Evolutionary conservation across 768 basidiomycete genomes (phyloP), one percentile per base, ranked within the genome.

Genomic region (Candolleomyces efflorescens): DNA sequence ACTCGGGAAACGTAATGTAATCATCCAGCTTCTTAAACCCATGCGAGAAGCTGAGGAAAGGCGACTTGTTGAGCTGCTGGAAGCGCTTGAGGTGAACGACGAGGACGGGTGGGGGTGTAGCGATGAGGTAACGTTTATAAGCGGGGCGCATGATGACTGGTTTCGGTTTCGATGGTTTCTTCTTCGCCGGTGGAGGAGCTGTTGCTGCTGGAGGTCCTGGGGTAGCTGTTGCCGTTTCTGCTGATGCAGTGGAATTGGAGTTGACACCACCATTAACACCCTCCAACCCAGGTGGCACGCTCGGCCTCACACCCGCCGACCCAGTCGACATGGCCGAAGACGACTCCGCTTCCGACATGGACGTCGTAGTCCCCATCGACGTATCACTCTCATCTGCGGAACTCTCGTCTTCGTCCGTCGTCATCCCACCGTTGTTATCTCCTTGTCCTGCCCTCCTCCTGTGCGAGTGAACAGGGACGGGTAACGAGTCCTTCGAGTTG

Each of bases 71-170:
- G 7, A 87, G 79, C 67, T 96, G 94, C 71, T 96, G 92, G 73
- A 98, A 98, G 47, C 95, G 83, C 74, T 98, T 98, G 51, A 97
- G 81, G 64, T 98, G 95, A 59, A 98, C 82, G 52, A 95, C 90
- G 56, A 98, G 83, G 32, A 97, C 81, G 0, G 94, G 92, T 0
- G 95, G 95, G 1, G 90, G 86, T 0, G 78, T 80, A 15, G 87
- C 83, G 69, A 98, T 90, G 59, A 98, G 85, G 71, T 97, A 98
- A 12, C 95, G 90, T 72, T 98, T 98, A 75, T 92, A 94, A 3
- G 93, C 92, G 1, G 90, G 80, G 1, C 92, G 84, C 73, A 90
- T 80, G 48, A 96, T 78, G 51, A 85, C 86, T 36, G 90, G 90
- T 58, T 83, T 79, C 7, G 70, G 71, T 51, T 68, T 71, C 7